phyloP scores from a whole-genome alignment of 257 asterid species.

The Catharanthus roseus region DNA sequence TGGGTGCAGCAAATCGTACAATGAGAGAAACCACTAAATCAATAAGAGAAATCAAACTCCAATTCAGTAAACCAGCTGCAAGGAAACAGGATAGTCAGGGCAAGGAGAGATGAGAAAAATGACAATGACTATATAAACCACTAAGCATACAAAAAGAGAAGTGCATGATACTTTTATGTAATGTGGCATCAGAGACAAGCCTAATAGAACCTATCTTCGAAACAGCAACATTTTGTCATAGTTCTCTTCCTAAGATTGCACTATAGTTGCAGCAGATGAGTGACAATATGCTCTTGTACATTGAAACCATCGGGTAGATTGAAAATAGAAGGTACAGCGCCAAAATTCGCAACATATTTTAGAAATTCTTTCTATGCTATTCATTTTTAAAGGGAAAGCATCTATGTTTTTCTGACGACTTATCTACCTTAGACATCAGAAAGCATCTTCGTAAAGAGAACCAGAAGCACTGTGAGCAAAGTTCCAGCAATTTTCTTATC shows the following conservation, averaged over 20 bases:
- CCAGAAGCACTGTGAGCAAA: background rate
- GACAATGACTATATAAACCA: background rate
- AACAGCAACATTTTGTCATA: background rate
- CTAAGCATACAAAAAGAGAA: background rate
- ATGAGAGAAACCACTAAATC: slow-evolving; percentile 63
- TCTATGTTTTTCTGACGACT: background rate
- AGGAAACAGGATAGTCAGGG: slow-evolving; percentile 11
- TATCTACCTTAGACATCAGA: background rate
- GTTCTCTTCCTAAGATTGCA: background rate
- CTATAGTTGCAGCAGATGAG: background rate
- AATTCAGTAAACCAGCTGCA: slow-evolving; percentile 70
- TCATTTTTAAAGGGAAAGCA: background rate
- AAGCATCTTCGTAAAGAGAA: background rate
- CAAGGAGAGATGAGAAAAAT: background rate
- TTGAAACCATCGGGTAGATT: background rate
- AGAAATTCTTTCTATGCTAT: background rate
- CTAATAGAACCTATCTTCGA: background rate
- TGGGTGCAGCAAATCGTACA: slow-evolving; percentile 52
- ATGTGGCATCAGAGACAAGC: background rate
- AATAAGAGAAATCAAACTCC: slow-evolving; percentile 76
- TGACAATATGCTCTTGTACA: background rate
- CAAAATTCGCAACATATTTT: background rate
- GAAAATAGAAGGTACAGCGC: background rate
- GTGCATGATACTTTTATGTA: background rate
- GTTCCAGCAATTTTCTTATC: background rate